phyloP scores from a whole-genome alignment of 2,329 filamentous ascomycete species.

The Pleomassaria siparia region DNA sequence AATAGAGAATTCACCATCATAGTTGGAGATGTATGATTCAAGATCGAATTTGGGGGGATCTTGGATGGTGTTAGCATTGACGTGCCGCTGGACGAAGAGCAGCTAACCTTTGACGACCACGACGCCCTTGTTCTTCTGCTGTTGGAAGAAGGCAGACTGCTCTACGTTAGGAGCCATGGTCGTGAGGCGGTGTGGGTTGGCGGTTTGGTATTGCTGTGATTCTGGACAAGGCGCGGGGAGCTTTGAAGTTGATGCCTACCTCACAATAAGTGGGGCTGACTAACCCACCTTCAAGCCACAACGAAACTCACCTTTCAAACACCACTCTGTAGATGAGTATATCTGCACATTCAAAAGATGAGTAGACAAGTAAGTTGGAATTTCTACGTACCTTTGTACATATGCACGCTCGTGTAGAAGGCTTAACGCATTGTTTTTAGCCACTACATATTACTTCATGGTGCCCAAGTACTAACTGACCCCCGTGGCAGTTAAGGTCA shows the following conservation, averaged over 20 bases:
- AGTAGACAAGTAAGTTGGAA: too few species aligned
- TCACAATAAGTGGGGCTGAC: slow-evolving; percentile 2
- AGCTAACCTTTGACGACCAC: slow-evolving; percentile 36
- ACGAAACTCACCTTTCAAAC: neutral
- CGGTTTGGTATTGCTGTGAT: slow-evolving; percentile 1
- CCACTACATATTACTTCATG: too few species aligned
- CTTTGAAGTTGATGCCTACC: slow-evolving; percentile 1
- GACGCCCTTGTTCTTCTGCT: slow-evolving; percentile 26
- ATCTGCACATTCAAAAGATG: too few species aligned
- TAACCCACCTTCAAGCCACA: neutral
- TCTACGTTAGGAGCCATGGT: slow-evolving; percentile 38
- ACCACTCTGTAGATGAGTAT: neutral
- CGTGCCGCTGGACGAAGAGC: neutral
- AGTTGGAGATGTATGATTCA: slow-evolving; percentile 87
- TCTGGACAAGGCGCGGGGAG: slow-evolving; percentile 1
- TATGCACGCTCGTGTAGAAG: too few species aligned
- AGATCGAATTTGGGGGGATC: slow-evolving; percentile 87
- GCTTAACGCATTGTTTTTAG: too few species aligned
- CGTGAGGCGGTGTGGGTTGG: slow-evolving; percentile 4
- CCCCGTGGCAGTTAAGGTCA: too few species aligned
- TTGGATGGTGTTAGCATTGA: slow-evolving; percentile 41
- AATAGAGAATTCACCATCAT: slow-evolving; percentile 62
- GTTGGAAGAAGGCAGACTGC: slow-evolving; percentile 40
- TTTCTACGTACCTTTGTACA: too few species aligned
- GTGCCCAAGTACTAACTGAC: too few species aligned